Evolutionary conservation across 768 basidiomycete genomes (phyloP).

Genomic region (Tremella yokohamensis): DNA sequence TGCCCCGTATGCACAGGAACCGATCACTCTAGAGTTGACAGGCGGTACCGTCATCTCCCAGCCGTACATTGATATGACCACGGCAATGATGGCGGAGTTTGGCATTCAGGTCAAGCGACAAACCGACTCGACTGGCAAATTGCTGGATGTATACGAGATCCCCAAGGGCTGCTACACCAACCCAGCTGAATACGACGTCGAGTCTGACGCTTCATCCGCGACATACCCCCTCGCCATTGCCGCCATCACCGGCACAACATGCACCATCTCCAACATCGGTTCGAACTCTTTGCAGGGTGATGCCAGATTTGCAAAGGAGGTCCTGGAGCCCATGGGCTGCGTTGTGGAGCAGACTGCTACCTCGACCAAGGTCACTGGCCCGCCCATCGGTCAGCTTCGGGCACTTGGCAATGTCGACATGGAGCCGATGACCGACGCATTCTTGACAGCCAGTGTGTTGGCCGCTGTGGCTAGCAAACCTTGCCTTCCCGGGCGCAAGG

Average conservation of each 20-base stretch:
- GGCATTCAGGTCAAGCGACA: conserved; percentile 73
- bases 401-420: conserved; percentile 87
- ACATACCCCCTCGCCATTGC: conserved; percentile 97
- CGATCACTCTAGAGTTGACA: conserved; percentile 81
- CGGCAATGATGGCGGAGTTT: conserved; percentile 94
- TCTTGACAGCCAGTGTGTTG: conserved; percentile 87
- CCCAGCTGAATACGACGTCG: conserved; percentile 79
- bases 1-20: conserved; percentile 81
- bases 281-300: conserved; percentile 91
- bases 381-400: conserved; percentile 72
- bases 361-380: conserved; percentile 88
- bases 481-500: conserved; percentile 51
- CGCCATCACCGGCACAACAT: conserved; percentile 92
- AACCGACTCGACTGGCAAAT: conserved; percentile 61
- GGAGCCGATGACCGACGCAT: conserved; percentile 99
- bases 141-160: conserved; percentile 78
- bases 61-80: conserved; percentile 99
- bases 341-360: conserved; percentile 78
- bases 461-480: conserved; percentile 69
- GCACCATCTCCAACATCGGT: conserved; percentile 90
- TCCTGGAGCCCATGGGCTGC: conserved; percentile 94
- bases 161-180: conserved; percentile 72
- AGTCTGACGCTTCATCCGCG: conserved; percentile 85
- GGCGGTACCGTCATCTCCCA: conserved; percentile 97
- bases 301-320: conserved; percentile 87